phyloP scores from a whole-genome alignment of 2,329 filamentous ascomycete genomes.

The Didymella glomerata region DNA sequence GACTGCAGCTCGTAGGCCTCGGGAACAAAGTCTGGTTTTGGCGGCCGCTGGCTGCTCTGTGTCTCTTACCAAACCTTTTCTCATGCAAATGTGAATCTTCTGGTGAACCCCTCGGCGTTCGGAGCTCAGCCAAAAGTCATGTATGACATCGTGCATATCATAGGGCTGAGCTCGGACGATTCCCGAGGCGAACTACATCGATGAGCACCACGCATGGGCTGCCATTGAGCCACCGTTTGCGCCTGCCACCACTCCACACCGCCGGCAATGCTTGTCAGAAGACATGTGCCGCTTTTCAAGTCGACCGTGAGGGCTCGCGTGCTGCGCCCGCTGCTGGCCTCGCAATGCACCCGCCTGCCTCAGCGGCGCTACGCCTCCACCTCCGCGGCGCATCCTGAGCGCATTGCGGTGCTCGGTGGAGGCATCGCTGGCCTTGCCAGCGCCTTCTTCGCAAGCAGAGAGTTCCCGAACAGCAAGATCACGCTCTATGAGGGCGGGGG shows the following conservation, averaged over 20 bases:
- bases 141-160: slow-evolving; percentile 12
- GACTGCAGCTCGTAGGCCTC: slow-evolving; percentile 4
- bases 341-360: slow-evolving; percentile 20
- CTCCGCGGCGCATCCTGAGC: slow-evolving; percentile 39
- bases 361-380: slow-evolving; percentile 30
- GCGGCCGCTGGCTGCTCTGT: slow-evolving; percentile 29
- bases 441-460: slow-evolving; percentile 74
- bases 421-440: slow-evolving; percentile 62
- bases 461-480: slow-evolving; percentile 73
- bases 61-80: slow-evolving; percentile 19
- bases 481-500: slow-evolving; percentile 80
- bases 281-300: slow-evolving; percentile 45
- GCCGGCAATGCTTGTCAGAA: slow-evolving; percentile 51
- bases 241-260: slow-evolving; percentile 26
- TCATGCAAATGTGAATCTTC: not conserved
- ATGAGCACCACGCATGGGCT: slow-evolving; percentile 22
- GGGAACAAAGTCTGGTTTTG: slow-evolving; percentile 19
- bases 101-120: no score
- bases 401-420: slow-evolving; percentile 61
- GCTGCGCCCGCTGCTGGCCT: slow-evolving; percentile 30
- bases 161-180: slow-evolving; percentile 29
- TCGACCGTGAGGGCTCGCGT: slow-evolving; percentile 43
- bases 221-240: slow-evolving; percentile 18
- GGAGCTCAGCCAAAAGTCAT: not conserved
- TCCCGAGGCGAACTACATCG: slow-evolving; percentile 23